Base-by-base conservation (phyloP, 495 filamentous ascomycete species). In the Aspergillus conjunctus region DNA sequence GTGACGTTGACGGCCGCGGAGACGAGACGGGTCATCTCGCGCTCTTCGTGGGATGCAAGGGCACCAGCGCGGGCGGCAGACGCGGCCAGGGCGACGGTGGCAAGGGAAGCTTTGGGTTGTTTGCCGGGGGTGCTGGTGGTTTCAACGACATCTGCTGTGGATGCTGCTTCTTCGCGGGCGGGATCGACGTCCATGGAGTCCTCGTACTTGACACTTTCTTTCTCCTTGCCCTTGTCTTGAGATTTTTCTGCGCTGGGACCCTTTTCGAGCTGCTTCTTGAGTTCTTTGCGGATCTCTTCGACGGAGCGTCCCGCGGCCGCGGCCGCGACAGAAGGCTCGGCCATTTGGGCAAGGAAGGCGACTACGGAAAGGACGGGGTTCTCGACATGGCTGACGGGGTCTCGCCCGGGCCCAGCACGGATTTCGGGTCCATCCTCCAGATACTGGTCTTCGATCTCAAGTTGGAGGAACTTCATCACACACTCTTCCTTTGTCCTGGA, bases 301-400 rank as follows among this genome's bases (percentile, higher is more conserved):
- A 93, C 88, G 31, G 88, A 91, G 54, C 88, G 89, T 59, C 88
- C 90, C 7, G 93, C 92, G 0, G 93, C 91, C 0, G 92, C 92
- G 0, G 93, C 93, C 12, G 93, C 91, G 56, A 93, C 89, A 54
- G 87, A 84, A 3, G 93, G 92, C 64, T 97, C 92, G 1, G 91
- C 88, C 60, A 97, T 88, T 61, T 89, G 86, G 45, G 92, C 93
- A 1, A 98, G 82, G 79, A 96, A 98, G 54, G 90, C 89, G 39
- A 98, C 88, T 22, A 98, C 94, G 32, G 91, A 95, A 80, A 98
- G 87, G 50, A 97, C 91, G 1, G 94, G 92, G 76, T 98, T 98
- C 69, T 98, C 95, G 2, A 87, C 84, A 66, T 93, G 89, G 66
- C 80, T 89, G 75, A 98, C 91, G 1, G 94, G 94, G 9, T 94